Base-by-base conservation (phyloP, 805 yeast species). In the Candida peoriensis region DNA sequence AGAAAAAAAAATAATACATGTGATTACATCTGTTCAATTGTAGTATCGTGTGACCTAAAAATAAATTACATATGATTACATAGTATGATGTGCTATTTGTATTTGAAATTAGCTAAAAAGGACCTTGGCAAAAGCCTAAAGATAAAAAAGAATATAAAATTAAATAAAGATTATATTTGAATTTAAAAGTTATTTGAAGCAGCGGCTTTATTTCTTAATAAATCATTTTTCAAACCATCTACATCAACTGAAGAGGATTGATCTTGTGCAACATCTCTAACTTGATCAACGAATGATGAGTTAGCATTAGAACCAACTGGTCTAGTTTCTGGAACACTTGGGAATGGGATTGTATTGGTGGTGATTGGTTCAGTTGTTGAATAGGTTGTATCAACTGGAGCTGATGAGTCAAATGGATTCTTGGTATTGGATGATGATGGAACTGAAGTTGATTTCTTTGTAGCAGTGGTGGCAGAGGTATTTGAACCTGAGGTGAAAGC, bases 381-480 rank as follows among this genome's bases (percentile, higher is more conserved):
- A n/a, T 22, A 41, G 22, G 48, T 36, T 29, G 42, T 39, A 12
- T 46, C 47, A 32, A 28, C 38, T 20, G 51, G 38, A 10, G 32
- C 30, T 24, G 43, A 32, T 11, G 19, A 19, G 20, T 55, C 48
- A 28, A 57, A 57, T 32, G 59, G 47, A 33, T 60, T 41, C 33
- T 47, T 36, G 25, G 54, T 57, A 13, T 48, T 21, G 8, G 55
- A 30, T 9, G 49, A 36, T 14, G 47, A 38, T 20, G 38, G 37
- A n/a, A n/a, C n/a, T 14, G 33, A 24, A 12, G 28, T 24, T 11
- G 33, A 41, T 20, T 16, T 20, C 37, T 54, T 75, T 40, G 34
- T 14, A 74, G 39, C 14, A 13, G 18, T 20, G 19, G 24, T 78
- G 32, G 81, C 74, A 23, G 82, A 66, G 32, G 80, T 75, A 18